Evolutionary conservation across 2,329 filamentous ascomycete genomes (phyloP).

Genomic region (Aurifilum marmelostoma): DNA sequence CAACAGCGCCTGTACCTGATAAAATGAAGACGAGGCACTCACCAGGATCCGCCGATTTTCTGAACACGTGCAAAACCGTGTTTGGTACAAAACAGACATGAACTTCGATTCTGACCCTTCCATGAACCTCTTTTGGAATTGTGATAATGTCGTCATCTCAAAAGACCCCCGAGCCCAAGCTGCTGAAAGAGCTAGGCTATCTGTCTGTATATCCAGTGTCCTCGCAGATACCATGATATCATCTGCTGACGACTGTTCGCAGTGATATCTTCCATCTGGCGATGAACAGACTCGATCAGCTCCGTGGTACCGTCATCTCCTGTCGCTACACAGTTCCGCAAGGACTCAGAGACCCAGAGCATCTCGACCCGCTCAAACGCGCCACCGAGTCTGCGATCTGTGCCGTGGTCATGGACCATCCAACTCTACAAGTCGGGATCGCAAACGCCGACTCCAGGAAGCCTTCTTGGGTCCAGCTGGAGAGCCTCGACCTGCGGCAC

Average conservation of each 20-base stretch:
- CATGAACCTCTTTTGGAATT: too few species aligned
- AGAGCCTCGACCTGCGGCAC: slow-evolving; percentile 25
- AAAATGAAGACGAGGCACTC: too few species aligned
- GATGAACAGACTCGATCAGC: slow-evolving; percentile 28
- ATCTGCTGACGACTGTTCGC: neutral
- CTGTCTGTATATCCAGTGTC: neutral
- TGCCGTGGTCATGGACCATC: slow-evolving; percentile 24
- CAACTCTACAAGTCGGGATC: slow-evolving; percentile 27
- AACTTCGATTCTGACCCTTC: too few species aligned
- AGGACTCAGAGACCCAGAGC: slow-evolving; percentile 16
- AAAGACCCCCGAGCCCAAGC: neutral
- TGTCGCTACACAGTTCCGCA: slow-evolving; percentile 24
- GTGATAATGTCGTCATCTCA: too few species aligned
- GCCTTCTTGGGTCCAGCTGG: slow-evolving; percentile 27
- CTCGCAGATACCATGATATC: neutral
- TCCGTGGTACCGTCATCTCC: slow-evolving; percentile 25
- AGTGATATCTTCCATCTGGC: slow-evolving; percentile 16
- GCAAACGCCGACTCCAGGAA: slow-evolving; percentile 19
- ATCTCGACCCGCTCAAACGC: slow-evolving; percentile 12
- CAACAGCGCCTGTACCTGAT: too few species aligned
- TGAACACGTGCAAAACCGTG: neutral
- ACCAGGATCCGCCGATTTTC: neutral
- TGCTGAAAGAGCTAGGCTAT: neutral
- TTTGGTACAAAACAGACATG: too few species aligned
- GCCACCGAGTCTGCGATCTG: slow-evolving; percentile 21